A percentile compares a stretch with the other conserved stretches of the same genome.
These are phyloP conservation scores for Schizochytrium sp. DNA, from an alignment of 108 stramenopile species.

Conservation along the genomic window DNA sequence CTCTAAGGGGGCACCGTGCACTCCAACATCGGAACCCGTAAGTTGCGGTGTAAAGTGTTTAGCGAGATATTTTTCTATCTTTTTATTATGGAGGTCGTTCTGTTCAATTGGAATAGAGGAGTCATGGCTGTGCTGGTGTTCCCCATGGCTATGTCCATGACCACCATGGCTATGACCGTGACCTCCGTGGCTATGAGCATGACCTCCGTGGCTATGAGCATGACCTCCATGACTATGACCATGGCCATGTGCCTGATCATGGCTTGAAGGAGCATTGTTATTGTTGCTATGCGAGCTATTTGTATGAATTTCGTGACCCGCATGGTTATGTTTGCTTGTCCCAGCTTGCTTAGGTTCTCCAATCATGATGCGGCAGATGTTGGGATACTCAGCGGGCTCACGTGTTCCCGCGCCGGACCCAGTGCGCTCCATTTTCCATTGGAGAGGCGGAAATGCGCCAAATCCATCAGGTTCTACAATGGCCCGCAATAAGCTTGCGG, in stretches of 20 bases:
- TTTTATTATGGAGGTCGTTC: too few relatives aligned
- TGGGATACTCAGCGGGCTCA: not conserved
- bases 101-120: too few relatives aligned
- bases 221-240: slow-evolving; percentile 1
- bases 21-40: too few relatives aligned
- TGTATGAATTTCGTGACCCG: not conserved
- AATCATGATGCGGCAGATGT: slow-evolving; percentile 14
- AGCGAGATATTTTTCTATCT: too few relatives aligned
- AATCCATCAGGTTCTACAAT: not conserved
- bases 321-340: not conserved
- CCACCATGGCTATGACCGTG: not conserved
- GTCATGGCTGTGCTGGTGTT: too few relatives aligned
- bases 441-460: not conserved
- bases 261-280: not conserved
- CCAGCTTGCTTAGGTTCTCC: not conserved
- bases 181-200: not conserved
- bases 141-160: too few relatives aligned
- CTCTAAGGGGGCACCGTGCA: too few relatives aligned
- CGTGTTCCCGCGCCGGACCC: not conserved
- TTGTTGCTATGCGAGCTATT: not conserved
- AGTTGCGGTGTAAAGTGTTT: too few relatives aligned
- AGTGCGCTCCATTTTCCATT: not conserved
- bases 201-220: not conserved
- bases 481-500: not conserved
- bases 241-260: not conserved